Percentiles rank a stretch among this genome's conserved stretches.
Conservation (phyloP, 805 yeast species). For the Kuraishia hungarica region DNA sequence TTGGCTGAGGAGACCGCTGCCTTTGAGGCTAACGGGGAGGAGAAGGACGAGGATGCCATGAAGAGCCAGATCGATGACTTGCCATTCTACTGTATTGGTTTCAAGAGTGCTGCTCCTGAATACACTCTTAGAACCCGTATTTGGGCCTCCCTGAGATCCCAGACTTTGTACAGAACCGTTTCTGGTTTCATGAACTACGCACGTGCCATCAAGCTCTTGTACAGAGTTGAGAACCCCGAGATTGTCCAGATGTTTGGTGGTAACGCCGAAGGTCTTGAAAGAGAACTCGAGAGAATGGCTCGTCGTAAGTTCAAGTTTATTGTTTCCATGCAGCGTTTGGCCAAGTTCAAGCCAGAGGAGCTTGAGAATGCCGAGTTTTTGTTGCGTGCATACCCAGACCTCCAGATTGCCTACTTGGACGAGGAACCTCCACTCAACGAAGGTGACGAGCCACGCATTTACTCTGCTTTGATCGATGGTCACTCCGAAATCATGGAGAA, state of each 20-base stretch:
- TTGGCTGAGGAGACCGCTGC: conserved; percentile 92
- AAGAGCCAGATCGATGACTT: conserved; percentile 83
- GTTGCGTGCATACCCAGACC: conserved; percentile 75
- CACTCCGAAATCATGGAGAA: conserved; percentile 64
- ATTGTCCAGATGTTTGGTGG: conserved; percentile 98
- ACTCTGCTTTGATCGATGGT: conserved; percentile 75
- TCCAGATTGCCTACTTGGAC: conserved; percentile 88
- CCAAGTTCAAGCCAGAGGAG: conserved; percentile 65
- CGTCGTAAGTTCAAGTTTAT: conserved; percentile 74
- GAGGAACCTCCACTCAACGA: conserved; percentile 77
- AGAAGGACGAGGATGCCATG: conserved; percentile 55
- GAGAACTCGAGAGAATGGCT: conserved; percentile 88
- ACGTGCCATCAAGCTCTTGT: conserved; percentile 86
- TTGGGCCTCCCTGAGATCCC: conserved; percentile 97
- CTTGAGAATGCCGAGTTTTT: conserved; percentile 74
- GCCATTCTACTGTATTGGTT: conserved; percentile 94
- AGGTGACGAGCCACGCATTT: conserved; percentile 65
- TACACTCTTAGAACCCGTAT: conserved; percentile 93
- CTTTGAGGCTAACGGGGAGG: conserved; percentile 51
- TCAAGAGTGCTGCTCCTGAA: conserved; percentile 96
- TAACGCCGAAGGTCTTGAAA: conserved; percentile 91
- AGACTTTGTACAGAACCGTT: conserved; percentile 92
- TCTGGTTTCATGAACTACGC: conserved; percentile 98
- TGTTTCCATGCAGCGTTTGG: conserved; percentile 81
- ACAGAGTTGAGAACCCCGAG: conserved; percentile 92